phyloP scores from a whole-genome alignment of 345 rosid species.

The Syzygium grande region DNA sequence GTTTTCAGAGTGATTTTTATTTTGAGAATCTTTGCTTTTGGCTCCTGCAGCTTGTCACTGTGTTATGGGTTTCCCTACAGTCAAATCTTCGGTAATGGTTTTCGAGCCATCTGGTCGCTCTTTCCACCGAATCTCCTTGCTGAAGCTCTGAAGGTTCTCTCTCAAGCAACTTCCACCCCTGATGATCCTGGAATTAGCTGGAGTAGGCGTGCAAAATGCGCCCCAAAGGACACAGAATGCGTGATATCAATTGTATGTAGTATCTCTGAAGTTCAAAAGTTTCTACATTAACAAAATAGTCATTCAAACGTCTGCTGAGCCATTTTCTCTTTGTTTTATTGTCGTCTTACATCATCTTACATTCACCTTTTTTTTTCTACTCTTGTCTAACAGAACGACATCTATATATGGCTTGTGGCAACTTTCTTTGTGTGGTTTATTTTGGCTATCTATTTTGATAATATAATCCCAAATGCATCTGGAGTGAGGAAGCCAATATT shows the following conservation, averaged over 20 bases:
- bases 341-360: neutral
- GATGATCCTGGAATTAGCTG: conserved; percentile 82
- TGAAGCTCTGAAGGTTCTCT: conserved; percentile 42
- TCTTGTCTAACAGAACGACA: conserved; percentile 57
- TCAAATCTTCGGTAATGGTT: neutral
- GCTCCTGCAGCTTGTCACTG: conserved; percentile 49
- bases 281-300: neutral
- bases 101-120: conserved; percentile 63
- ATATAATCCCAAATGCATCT: conserved; percentile 71
- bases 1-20: neutral
- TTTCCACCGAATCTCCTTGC: conserved; percentile 93
- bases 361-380: neutral
- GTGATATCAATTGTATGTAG: conserved; percentile 64
- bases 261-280: neutral
- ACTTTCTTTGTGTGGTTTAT: conserved; percentile 64
- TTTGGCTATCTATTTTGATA: conserved; percentile 89
- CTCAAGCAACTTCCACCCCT: conserved; percentile 61
- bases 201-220: conserved; percentile 56
- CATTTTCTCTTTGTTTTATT: neutral
- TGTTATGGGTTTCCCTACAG: conserved; percentile 60
- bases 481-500: conserved; percentile 74
- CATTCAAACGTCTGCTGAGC: neutral
- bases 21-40: neutral
- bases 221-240: conserved; percentile 46
- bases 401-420: conserved; percentile 66